phyloP scores from a whole-genome alignment of 2,329 filamentous ascomycete genomes.

The Phialophora expanda region DNA sequence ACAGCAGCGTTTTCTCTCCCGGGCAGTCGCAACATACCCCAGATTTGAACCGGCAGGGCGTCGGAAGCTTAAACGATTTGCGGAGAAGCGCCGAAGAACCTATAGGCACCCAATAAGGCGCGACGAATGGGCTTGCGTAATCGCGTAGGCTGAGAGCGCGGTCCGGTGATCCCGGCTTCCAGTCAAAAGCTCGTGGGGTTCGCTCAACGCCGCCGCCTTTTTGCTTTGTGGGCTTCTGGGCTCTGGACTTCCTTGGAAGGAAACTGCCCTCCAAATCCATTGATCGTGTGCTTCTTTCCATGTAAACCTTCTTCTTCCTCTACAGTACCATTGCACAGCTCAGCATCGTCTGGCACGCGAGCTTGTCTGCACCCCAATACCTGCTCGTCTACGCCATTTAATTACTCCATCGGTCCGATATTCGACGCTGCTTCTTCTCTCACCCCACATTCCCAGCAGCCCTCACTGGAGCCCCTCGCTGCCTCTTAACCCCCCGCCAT shows the following conservation, averaged over 20 bases:
- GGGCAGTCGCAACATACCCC: not conserved
- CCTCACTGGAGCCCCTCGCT: slow-evolving; percentile 11
- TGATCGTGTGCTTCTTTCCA: not conserved
- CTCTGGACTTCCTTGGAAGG: not conserved
- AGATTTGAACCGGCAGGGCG: not conserved
- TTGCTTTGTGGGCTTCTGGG: not conserved
- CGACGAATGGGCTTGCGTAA: slow-evolving; percentile 3
- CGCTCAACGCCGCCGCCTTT: not conserved
- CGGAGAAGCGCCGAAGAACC: not conserved
- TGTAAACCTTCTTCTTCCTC: slow-evolving; percentile 1
- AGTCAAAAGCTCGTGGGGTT: not conserved
- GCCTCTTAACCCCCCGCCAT: slow-evolving; percentile 5
- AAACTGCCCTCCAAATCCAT: not conserved
- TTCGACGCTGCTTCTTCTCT: not conserved
- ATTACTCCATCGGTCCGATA: not conserved
- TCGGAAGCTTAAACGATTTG: not conserved
- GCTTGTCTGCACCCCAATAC: not conserved
- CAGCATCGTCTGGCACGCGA: not conserved
- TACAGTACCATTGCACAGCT: not conserved
- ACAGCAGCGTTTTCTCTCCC: not conserved
- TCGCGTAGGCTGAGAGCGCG: not conserved
- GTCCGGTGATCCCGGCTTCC: slow-evolving; percentile 2
- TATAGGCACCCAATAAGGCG: not conserved
- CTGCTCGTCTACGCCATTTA: not conserved
- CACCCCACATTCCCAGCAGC: slow-evolving; percentile 5